phyloP scores from a whole-genome alignment of 352 stramenopile species.

The Pythium volutum region DNA sequence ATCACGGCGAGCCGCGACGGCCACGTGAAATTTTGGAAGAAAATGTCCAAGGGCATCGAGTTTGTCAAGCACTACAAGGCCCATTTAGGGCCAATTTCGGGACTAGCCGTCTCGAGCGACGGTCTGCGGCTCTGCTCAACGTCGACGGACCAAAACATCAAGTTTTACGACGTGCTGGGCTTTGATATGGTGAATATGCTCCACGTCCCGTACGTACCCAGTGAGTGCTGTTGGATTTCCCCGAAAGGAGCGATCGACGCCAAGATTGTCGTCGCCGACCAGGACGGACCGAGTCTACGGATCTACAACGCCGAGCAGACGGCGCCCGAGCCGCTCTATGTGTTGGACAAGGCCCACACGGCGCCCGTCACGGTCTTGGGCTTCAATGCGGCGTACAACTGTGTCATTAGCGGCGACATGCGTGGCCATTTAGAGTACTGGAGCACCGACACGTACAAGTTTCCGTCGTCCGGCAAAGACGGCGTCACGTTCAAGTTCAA shows the following conservation, averaged over 20 bases:
- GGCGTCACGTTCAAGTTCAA: conserved; percentile 90
- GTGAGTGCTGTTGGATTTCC: conserved; percentile 75
- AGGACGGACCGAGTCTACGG: conserved; percentile 57
- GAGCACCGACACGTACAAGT: conserved; percentile 69
- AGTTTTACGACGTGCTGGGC: conserved; percentile 98
- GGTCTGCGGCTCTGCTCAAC: conserved; percentile 85
- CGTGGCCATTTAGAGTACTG: conserved; percentile 95
- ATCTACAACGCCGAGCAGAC: conserved; percentile 86
- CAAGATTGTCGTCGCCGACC: conserved; percentile 79
- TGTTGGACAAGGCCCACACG: conserved; percentile 86
- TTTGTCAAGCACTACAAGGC: conserved; percentile 99
- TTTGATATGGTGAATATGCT: conserved; percentile 99
- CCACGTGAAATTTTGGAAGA: conserved; percentile 99
- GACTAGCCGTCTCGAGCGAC: conserved; percentile 83
- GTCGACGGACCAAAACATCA: conserved; percentile 91
- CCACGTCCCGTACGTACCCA: conserved; percentile 62
- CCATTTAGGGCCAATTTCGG: conserved; percentile 88
- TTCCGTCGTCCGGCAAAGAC: conserved; percentile 27
- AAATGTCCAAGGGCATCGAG: conserved; percentile 93
- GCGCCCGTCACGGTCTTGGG: conserved; percentile 87
- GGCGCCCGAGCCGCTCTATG: conserved; percentile 46
- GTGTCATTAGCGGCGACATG: conserved; percentile 90
- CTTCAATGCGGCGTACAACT: conserved; percentile 85
- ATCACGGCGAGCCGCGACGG: conserved; percentile 95
- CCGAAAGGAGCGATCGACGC: conserved; percentile 48